phyloP scores from a whole-genome alignment of 2,329 filamentous ascomycete genomes.

The Colletotrichum chrysophilum region DNA sequence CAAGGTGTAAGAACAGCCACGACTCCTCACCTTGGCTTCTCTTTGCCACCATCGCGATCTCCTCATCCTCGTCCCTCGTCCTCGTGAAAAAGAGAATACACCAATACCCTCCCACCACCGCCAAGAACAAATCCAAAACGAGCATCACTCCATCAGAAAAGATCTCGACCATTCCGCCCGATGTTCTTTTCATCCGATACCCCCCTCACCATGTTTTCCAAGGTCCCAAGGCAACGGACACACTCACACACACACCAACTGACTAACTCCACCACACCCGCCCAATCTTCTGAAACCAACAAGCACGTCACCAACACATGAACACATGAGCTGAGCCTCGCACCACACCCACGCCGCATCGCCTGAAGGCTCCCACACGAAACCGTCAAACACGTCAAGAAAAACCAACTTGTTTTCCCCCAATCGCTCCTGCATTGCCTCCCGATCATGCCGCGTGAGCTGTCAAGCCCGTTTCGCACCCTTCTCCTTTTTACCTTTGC shows the following conservation, averaged over 20 bases:
- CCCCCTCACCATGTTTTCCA: not conserved
- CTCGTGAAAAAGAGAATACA: not conserved
- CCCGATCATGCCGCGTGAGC: not conserved
- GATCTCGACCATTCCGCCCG: not conserved
- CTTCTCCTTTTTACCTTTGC: not conserved
- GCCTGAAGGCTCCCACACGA: conserved; percentile 5
- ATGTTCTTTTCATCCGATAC: not conserved
- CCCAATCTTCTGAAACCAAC: not conserved
- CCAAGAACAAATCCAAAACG: not conserved
- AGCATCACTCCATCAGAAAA: not conserved
- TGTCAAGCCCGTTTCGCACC: not conserved
- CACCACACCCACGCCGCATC: not conserved
- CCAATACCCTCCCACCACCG: not conserved
- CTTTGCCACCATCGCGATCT: not conserved
- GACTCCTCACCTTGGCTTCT: conserved; percentile 2
- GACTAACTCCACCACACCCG: not conserved
- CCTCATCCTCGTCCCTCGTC: not conserved
- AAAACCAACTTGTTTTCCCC: not conserved
- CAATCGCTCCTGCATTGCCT: not conserved
- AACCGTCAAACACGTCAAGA: conserved; percentile 6
- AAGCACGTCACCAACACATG: not conserved
- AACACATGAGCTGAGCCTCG: not conserved
- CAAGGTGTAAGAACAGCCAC: not conserved
- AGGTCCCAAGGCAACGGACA: not conserved
- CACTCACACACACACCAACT: not conserved